Conservation (phyloP, 2,329 filamentous ascomycete species). For the Monilinia laxa region DNA sequence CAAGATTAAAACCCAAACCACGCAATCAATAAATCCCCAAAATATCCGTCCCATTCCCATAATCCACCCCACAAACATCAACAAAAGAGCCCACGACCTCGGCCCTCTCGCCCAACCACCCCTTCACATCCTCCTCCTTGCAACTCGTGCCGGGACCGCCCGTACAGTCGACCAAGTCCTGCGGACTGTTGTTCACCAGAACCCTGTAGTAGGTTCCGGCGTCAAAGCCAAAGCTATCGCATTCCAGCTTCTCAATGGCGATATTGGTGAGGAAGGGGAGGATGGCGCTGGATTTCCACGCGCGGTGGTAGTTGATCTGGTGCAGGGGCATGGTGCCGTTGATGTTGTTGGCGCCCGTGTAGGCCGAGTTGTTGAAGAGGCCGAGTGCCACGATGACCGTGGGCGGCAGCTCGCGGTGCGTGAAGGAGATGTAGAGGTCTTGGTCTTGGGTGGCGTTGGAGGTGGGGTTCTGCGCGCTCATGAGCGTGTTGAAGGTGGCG, state of each 20-base stretch:
- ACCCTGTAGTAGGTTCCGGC: constrained; percentile 49
- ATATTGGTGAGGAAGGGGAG: constrained; percentile 55
- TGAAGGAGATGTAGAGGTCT: constrained; percentile 56
- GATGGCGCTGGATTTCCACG: constrained; percentile 52
- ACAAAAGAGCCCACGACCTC: constrained; percentile 47
- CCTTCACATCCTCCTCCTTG: constrained; percentile 23
- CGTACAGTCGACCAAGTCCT: constrained; percentile 48
- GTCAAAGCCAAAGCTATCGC: constrained; percentile 50
- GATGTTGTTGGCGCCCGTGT: constrained; percentile 47
- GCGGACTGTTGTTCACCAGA: constrained; percentile 51
- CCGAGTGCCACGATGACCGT: constrained; percentile 54
- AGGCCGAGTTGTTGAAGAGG: constrained; percentile 54
- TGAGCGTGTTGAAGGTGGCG: constrained; percentile 46
- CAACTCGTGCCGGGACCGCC: constrained; percentile 52
- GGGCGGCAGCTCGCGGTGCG: constrained; percentile 54
- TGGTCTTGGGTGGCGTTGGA: constrained; percentile 42
- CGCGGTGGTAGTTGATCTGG: constrained; percentile 50
- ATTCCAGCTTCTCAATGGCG: constrained; percentile 53
- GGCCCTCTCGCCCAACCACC: constrained; percentile 30
- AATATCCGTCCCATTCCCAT: constrained; percentile 33
- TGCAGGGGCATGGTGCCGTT: constrained; percentile 52
- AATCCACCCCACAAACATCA: constrained; percentile 42
- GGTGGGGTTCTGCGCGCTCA: constrained; percentile 36
- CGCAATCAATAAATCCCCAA: constrained; percentile 31
- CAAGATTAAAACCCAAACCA: no score